Evolutionary conservation across 176 grass and related monocot genomes (phyloP), one percentile per base, ranked within the genome.

Genomic region (Poa pratensis): DNA sequence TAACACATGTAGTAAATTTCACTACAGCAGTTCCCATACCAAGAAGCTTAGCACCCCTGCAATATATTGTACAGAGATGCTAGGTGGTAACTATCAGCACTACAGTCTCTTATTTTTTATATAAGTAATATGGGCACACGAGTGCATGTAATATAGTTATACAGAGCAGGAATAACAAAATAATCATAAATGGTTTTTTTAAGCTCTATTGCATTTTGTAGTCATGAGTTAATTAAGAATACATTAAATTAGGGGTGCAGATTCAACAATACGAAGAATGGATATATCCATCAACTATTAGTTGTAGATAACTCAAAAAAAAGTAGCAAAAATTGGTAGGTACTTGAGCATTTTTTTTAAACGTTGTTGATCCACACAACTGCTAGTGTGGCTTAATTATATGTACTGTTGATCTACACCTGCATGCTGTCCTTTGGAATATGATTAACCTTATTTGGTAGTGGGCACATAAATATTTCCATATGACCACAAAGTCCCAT

Each of bases 11-110:
- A 64, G 37, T 43, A 53, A 46, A 22, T 82, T 50, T 42, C 55
- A 84, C 19, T 51, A 76, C 28, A 26, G 57, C 55, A 76, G 70
- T 76, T 82, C 15, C 23, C 80, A 82, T 59, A n/a, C 18, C 26
- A 66, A 45, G 26, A 61, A 60, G 49, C 34, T 8, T 73, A 73
- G 45, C 48, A 60, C 32, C 19, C 30, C 70, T 84, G 55, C 18
- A 75, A 83, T 74, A 54, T 69, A 50, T 39, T 69, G 53, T 78
- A 49, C 43, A 77, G 45, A 57, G 30, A 76, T 70, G 42, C 46
- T 59, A 76, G 62, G 39, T 48, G 23, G 69, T 59, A 76, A 75
- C 24, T 55, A 52, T 51, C 61, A 49, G 24, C 26, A 52, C 13
- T 50, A 19, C 7, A 35, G 17, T 75, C 24, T 82, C 34, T 57